These are phyloP conservation scores for Venturia effusa DNA, from an alignment of 2,329 filamentous ascomycete genomes.

Conservation along the genomic window DNA sequence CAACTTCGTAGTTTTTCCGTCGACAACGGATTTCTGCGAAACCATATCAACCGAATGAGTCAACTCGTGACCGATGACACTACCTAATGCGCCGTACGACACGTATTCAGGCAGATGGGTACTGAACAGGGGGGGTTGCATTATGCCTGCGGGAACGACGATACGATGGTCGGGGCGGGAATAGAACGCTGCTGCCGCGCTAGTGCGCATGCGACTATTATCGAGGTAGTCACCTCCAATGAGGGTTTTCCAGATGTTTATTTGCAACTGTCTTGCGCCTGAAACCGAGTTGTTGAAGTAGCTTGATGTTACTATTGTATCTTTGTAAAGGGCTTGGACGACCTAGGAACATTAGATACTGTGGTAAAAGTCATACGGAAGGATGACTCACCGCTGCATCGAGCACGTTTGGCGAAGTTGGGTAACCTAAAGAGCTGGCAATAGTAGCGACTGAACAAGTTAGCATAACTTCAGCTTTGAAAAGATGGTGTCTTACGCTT, in stretches of 20 bases:
- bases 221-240: slow-evolving; percentile 49
- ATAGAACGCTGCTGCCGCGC: slow-evolving; percentile 42
- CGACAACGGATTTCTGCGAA: slow-evolving; percentile 53
- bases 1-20: slow-evolving; percentile 53
- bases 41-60: slow-evolving; percentile 59
- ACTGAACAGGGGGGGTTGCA: slow-evolving; percentile 58
- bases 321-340: slow-evolving; percentile 24
- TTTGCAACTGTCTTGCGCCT: slow-evolving; percentile 36
- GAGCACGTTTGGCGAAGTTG: slow-evolving; percentile 49
- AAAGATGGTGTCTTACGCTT: background rate
- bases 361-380: background rate
- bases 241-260: slow-evolving; percentile 44
- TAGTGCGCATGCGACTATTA: slow-evolving; percentile 46
- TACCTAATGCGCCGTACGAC: slow-evolving; percentile 56
- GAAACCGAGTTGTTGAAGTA: slow-evolving; percentile 50
- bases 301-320: slow-evolving; percentile 18
- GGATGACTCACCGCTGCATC: slow-evolving; percentile 31
- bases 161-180: slow-evolving; percentile 58
- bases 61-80: slow-evolving; percentile 57
- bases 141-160: slow-evolving; percentile 57
- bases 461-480: background rate
- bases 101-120: slow-evolving; percentile 52
- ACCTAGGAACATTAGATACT: slow-evolving; percentile 18
- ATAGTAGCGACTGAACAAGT: slow-evolving; percentile 47
- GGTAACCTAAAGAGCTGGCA: slow-evolving; percentile 57